Evolutionary conservation across 2,329 filamentous ascomycete species (phyloP), one percentile per base, ranked within the genome.

Genomic region (Chaetothyriales sp.): DNA sequence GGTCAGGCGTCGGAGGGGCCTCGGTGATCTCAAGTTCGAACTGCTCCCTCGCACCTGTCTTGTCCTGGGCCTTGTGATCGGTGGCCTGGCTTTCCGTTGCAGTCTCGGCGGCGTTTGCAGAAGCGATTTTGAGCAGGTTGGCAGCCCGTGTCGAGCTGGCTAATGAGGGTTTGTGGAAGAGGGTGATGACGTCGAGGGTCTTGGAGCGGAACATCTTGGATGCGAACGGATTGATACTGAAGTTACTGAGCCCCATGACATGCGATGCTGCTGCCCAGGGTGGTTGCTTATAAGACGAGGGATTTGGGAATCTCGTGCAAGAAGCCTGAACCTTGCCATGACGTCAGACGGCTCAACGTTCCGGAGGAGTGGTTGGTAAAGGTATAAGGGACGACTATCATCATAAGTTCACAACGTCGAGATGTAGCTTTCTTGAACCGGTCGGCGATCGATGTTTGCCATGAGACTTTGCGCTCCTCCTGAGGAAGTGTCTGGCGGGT

Each of bases 21-120:
- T 92, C 87, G 52, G 85, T 86, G 42, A 95, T 76, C 60, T 93
- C 83, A 51, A 96, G 78, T 63, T 95, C 83, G 68, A 96, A 98
- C 48, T 89, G 80, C 48, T 78, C 74, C 56, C 76, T 73, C 72
- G 80, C 63, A 52, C 70, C 61, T 9, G 54, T 43, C 67, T 76
- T 69, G 45, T 74, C 77, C 66, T 88, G 80, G 9, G 71, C 65
- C 9, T 73, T 63, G 64, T 84, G 77, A 56, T 82, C 78, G 65
- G 77, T 79, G 44, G 84, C 82, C 66, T 88, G 83, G 64, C 89
- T 84, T 63, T 81, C 73, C 1, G 84, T 86, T 8, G 86, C 79
- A 19, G 77, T 74, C 53, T 80, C 73, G 28, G 77, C 67, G 10
- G 86, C 80, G 46, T 79, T 79, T 46, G 83, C 81, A 22, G 85